These are phyloP conservation scores for Cutaneotrichosporon cutaneum DNA, from an alignment of 1,284 basidiomycete genomes.

Conservation along the genomic window DNA sequence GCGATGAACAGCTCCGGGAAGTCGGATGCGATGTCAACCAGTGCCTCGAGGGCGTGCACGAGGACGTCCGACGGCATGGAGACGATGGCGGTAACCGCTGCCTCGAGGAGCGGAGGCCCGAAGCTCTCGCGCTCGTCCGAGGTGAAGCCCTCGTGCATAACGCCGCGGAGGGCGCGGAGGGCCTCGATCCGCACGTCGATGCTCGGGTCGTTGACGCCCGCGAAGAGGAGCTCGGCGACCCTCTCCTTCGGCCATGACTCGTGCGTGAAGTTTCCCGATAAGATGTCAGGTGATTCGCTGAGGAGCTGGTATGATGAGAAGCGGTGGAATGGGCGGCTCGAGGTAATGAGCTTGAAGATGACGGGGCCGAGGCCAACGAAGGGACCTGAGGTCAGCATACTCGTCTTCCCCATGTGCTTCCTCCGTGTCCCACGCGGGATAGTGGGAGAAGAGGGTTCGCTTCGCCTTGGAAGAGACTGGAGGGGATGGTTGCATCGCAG, in stretches of 20 bases:
- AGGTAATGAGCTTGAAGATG: conserved; percentile 38
- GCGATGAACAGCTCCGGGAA: conserved; percentile 63
- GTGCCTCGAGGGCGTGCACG: conserved; percentile 57
- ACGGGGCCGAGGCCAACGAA: conserved; percentile 35
- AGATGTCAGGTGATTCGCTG: conserved; percentile 35
- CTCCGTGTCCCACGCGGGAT: too few species aligned
- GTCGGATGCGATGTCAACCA: conserved; percentile 69
- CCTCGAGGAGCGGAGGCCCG: conserved; percentile 31
- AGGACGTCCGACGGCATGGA: conserved; percentile 32
- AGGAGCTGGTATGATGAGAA: conserved; percentile 47
- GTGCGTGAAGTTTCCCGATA: conserved; percentile 34
- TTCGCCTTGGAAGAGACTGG: too few species aligned
- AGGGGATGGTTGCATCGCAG: neutral
- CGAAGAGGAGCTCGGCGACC: conserved; percentile 38
- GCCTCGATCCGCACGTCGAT: conserved; percentile 46
- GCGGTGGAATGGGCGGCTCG: conserved; percentile 42
- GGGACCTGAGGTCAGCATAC: conserved; percentile 30
- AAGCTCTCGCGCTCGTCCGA: conserved; percentile 33
- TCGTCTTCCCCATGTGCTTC: neutral
- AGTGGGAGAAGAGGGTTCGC: too few species aligned
- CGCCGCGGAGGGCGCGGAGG: conserved; percentile 40
- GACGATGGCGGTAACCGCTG: conserved; percentile 31
- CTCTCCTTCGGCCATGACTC: conserved; percentile 29
- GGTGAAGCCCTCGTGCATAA: conserved; percentile 37
- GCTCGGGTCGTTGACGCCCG: conserved; percentile 42